Evolutionary conservation across 352 stramenopile species (phyloP), one percentile per base, ranked within the genome.

Genomic region (Globisporangium sylvaticum): DNA sequence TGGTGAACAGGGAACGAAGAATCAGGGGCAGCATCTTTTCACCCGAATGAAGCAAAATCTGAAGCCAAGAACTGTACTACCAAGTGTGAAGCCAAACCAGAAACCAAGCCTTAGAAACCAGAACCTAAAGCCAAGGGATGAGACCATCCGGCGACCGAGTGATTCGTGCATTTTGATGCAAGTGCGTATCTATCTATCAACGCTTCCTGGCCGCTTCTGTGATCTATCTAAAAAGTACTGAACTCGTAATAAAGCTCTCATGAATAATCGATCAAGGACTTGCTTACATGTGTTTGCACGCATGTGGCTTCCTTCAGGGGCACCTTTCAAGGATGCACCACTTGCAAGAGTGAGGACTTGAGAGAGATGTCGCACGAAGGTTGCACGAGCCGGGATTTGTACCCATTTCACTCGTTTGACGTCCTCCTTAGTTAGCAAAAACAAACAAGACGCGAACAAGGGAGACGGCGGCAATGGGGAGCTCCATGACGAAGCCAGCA

Each of bases 191-290:
- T 56, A 56, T 58, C 25, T 58, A 58, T 58, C 7, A 25, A 58
- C 22, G 15, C 27, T 58, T 42, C 18, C 3, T 58, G 15, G 18
- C 18, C 39, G 9, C 53, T n/a, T 39, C 15, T 58, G 52, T 24
- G 52, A 37, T 39, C 31, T 58, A 39, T 25, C n/a, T 39, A 22
- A 20, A 56, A 58, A 58, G 53, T 58, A 58, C 53, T 58, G 42
- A 58, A 58, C 0, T 58, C n/a, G 27, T 58, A 24, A 58, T 39
- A 58, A 58, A 58, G 53, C 53, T 31, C 53, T 20, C 53, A 27
- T 58, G 53, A 58, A 42, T n/a, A 37, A 32, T 37, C 39, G 3
- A 58, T 2, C 15, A 58, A 58, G 15, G 27, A 25, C 10, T 8
- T 15, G n/a, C 25, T 29, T 14, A 20, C 46, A 25, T n/a, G n/a